These are phyloP conservation scores for Oryza punctata DNA, from an alignment of 176 grass and related monocot species.

Conservation along the genomic window DNA sequence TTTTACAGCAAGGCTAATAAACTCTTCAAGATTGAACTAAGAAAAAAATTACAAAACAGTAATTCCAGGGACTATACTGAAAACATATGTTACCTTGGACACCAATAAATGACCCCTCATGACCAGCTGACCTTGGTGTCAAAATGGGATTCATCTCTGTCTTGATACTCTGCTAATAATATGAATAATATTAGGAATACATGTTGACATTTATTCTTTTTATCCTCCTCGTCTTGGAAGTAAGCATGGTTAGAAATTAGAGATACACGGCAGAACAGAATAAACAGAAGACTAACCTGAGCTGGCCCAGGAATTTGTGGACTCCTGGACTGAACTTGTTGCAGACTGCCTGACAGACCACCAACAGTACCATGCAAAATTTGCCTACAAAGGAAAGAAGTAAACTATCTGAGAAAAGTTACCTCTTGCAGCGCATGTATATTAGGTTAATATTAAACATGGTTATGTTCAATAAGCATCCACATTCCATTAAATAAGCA, in stretches of 20 bases:
- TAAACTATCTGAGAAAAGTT: slow-evolving; percentile 17
- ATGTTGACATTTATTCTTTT: background rate
- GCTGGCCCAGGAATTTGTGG: slow-evolving; percentile 81
- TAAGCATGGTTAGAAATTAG: slow-evolving; percentile 5
- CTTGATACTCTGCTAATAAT: slow-evolving; percentile 76
- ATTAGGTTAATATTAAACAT: background rate
- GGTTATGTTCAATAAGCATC: background rate
- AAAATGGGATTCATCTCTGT: slow-evolving; percentile 88
- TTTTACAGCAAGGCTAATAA: background rate
- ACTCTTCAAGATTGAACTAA: slow-evolving; percentile 20
- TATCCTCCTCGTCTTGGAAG: background rate
- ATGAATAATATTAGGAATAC: slow-evolving; percentile 37
- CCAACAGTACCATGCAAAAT: slow-evolving; percentile 84
- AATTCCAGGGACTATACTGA: slow-evolving; percentile 25
- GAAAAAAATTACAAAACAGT: background rate
- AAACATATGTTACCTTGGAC: slow-evolving; percentile 65
- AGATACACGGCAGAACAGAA: slow-evolving; percentile 23
- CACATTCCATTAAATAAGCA: slow-evolving; percentile 13
- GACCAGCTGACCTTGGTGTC: slow-evolving; percentile 69
- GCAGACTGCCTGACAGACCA: slow-evolving; percentile 76
- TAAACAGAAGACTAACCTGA: slow-evolving; percentile 57
- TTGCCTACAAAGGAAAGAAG: slow-evolving; percentile 54
- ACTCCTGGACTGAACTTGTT: slow-evolving; percentile 86
- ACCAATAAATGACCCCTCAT: slow-evolving; percentile 87
- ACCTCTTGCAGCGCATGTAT: background rate